phyloP scores from a whole-genome alignment of 805 yeast genomes.

The Yarrowia keelungensis region DNA sequence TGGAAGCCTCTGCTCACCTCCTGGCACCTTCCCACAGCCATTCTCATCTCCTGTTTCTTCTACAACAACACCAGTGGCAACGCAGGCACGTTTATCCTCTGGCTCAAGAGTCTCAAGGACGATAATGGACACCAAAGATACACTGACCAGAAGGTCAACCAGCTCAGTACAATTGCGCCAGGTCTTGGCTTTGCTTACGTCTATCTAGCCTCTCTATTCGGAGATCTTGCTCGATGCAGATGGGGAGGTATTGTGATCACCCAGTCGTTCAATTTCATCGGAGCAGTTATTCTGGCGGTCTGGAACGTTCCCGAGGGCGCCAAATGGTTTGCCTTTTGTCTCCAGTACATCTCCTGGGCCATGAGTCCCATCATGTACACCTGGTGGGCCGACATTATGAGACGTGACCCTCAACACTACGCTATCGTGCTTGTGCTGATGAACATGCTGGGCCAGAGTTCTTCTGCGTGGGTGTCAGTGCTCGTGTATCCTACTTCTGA shows the following conservation, averaged over 20 bases:
- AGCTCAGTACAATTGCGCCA: constrained; percentile 5
- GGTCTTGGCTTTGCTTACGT: constrained; percentile 8
- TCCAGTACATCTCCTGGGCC: not conserved
- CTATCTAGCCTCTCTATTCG: not conserved
- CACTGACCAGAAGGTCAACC: constrained; percentile 11
- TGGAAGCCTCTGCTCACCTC: constrained; percentile 15
- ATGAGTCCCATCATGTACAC: constrained; percentile 5
- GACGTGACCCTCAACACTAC: constrained; percentile 59
- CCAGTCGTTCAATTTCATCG: constrained; percentile 4
- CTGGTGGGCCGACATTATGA: constrained; percentile 43
- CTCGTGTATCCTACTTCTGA: constrained; percentile 51
- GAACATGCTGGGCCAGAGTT: constrained; percentile 60
- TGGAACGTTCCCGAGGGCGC: constrained; percentile 17
- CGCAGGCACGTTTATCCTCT: constrained; percentile 17
- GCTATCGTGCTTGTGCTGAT: constrained; percentile 58
- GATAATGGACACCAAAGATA: constrained; percentile 14
- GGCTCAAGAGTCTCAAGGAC: constrained; percentile 7
- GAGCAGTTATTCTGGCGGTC: constrained; percentile 10
- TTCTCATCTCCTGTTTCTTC: constrained; percentile 21
- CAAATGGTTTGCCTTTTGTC: constrained; percentile 10
- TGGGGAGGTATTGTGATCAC: constrained; percentile 28
- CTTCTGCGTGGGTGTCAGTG: constrained; percentile 60
- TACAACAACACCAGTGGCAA: constrained; percentile 25
- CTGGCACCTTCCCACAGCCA: constrained; percentile 25
- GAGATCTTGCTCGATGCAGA: constrained; percentile 11